phyloP scores from a whole-genome alignment of 305 asterid genomes.

The Fraxinus greggii region DNA sequence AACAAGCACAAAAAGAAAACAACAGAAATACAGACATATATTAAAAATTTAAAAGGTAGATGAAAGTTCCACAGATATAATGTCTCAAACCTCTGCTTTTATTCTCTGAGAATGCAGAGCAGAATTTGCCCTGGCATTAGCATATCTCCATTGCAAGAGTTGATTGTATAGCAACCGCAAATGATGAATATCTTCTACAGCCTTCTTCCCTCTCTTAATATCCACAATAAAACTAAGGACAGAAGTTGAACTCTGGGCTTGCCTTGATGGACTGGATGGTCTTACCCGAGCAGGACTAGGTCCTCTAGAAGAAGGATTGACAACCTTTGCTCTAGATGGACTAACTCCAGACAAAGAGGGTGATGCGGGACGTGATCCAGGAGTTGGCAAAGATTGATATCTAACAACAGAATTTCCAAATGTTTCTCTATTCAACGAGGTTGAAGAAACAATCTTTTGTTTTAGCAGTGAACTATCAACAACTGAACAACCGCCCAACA shows the following conservation, averaged over 20 bases:
- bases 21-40: not conserved
- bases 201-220: conserved; percentile 70
- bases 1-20: not conserved
- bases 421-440: conserved; percentile 40
- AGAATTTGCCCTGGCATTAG: conserved; percentile 55
- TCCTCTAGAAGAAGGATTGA: conserved; percentile 49
- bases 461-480: conserved; percentile 45
- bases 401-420: conserved; percentile 38
- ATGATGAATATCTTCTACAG: conserved; percentile 80
- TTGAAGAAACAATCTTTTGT: conserved; percentile 41
- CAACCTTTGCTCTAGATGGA: conserved; percentile 49
- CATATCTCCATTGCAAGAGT: conserved; percentile 81
- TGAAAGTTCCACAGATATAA: conserved; percentile 14
- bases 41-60: conserved; percentile 14
- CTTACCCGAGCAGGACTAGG: conserved; percentile 72
- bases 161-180: conserved; percentile 74
- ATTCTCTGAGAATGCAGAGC: conserved; percentile 47
- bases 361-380: conserved; percentile 57
- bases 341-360: conserved; percentile 60
- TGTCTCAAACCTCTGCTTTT: conserved; percentile 64
- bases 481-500: conserved; percentile 25
- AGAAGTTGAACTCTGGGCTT: conserved; percentile 59
- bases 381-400: conserved; percentile 40
- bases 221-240: conserved; percentile 82
- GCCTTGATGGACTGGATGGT: conserved; percentile 79